phyloP scores from a whole-genome alignment of 768 basidiomycete species.

The Auricularia heimuer region DNA sequence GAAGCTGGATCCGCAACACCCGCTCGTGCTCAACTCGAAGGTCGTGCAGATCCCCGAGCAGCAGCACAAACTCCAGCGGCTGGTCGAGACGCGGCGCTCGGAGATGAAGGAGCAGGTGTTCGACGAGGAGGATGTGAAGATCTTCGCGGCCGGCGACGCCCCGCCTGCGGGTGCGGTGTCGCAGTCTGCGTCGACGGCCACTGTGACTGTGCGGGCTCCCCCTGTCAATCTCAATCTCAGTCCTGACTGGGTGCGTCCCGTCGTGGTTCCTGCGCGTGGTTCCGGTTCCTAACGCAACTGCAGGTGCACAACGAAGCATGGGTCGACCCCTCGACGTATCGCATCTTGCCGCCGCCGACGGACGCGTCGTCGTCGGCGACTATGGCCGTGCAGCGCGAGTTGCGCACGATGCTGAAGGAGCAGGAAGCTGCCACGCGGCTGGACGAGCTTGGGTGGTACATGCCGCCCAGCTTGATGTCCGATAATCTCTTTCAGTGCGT shows the following conservation, averaged over 20 bases:
- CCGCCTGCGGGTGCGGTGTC: neutral
- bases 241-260: neutral
- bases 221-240: neutral
- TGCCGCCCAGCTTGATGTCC: slow-evolving; percentile 53
- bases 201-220: too few species aligned
- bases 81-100: slow-evolving; percentile 31
- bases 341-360: slow-evolving; percentile 50
- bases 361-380: slow-evolving; percentile 46
- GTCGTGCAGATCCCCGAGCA: slow-evolving; percentile 48
- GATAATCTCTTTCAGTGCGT: slow-evolving; percentile 66
- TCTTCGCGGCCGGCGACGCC: slow-evolving; percentile 26
- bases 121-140: slow-evolving; percentile 40
- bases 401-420: slow-evolving; percentile 50
- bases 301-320: slow-evolving; percentile 48
- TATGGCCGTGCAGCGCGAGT: slow-evolving; percentile 50
- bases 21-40: slow-evolving; percentile 25
- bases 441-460: slow-evolving; percentile 59
- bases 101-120: slow-evolving; percentile 33
- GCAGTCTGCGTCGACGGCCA: neutral
- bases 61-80: slow-evolving; percentile 39
- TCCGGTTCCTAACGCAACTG: too few species aligned
- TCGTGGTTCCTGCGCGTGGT: too few species aligned
- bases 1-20: slow-evolving; percentile 38
- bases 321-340: slow-evolving; percentile 33
- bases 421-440: slow-evolving; percentile 34